Conservation (phyloP, 495 filamentous ascomycete species). For the Aspergillus steynii region DNA sequence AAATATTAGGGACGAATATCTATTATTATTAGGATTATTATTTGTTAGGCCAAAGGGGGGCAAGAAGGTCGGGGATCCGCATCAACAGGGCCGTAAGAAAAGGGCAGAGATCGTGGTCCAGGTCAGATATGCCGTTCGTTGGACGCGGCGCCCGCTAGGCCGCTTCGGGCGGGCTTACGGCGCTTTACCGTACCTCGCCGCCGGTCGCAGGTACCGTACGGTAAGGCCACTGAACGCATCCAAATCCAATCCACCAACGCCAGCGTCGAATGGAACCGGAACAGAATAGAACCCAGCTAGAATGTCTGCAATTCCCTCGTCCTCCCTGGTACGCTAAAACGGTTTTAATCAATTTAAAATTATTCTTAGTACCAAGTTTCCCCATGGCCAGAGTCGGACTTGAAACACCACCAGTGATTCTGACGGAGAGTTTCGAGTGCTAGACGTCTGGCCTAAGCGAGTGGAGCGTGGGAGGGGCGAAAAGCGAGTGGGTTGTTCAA, state of each 20-base stretch:
- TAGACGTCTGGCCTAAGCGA: slow-evolving; percentile 9
- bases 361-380: neutral
- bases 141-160: neutral
- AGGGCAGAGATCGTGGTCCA: slow-evolving; percentile 8
- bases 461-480: slow-evolving; percentile 4
- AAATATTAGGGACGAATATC: neutral
- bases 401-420: slow-evolving; percentile 17
- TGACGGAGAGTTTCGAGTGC: slow-evolving; percentile 28
- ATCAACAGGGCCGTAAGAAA: slow-evolving; percentile 3
- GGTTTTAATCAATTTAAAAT: slow-evolving; percentile 3
- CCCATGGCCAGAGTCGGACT: slow-evolving; percentile 8
- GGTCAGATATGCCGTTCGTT: slow-evolving; percentile 12
- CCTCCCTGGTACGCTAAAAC: neutral
- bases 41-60: slow-evolving; percentile 4
- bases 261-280: no score
- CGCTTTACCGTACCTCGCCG: neutral
- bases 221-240: no score
- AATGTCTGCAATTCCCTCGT: neutral
- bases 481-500: slow-evolving; percentile 1
- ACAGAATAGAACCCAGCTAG: neutral
- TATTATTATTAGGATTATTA: slow-evolving; percentile 2
- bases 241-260: no score
- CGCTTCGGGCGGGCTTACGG: neutral
- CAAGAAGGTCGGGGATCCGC: slow-evolving; percentile 10
- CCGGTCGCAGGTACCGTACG: no score